Evolutionary conservation across 371 early-diverging fungal species (phyloP), one percentile per base, ranked within the genome.

Genomic region (Mortierella sp.): DNA sequence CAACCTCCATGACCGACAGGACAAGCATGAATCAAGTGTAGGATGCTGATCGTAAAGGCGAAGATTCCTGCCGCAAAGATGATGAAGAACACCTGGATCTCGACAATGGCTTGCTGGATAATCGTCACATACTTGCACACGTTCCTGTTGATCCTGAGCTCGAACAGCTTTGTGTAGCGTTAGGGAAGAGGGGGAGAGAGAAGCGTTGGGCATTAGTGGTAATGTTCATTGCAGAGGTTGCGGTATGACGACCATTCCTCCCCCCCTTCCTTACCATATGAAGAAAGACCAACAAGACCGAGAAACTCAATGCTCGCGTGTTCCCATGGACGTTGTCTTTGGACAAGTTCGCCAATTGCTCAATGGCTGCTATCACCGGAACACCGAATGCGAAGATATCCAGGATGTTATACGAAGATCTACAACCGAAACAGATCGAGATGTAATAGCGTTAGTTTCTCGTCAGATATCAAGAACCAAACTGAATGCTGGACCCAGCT

Each of bases 111-210:
- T 13, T 63, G 53, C 44, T 59, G 40, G 9, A 73, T 73, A 6
- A 73, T 60, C 0, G 67, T 63, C 10, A 73, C 68, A 21, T 54
- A 62, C 16, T 63, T 59, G 55, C 74, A 73, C 6, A 73, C 63
- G 9, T 57, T 58, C 48, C 63, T 49, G 17, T 45, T 16, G 0
- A 73, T 47, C 6, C 74, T 40, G 4, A 67, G 50, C 57, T 73
- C 73, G 25, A 73, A 73, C 22, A 73, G 40, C 73, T 71, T 50
- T 16, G 34, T 34, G 34, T 34, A 34, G 34, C 34, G 7, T 34
- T 34, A 7, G 34, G 4, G 10, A 34, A 4, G 34, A 34, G 34
- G 34, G 10, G 10, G 10, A 34, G 34, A 10, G 34, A 34, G 34
- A 34, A n/a, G n/a, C n/a, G n/a, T n/a, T n/a, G 34, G 34, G 34